phyloP scores from a whole-genome alignment of 768 basidiomycete species.

The Neoboletus brunneissimus region DNA sequence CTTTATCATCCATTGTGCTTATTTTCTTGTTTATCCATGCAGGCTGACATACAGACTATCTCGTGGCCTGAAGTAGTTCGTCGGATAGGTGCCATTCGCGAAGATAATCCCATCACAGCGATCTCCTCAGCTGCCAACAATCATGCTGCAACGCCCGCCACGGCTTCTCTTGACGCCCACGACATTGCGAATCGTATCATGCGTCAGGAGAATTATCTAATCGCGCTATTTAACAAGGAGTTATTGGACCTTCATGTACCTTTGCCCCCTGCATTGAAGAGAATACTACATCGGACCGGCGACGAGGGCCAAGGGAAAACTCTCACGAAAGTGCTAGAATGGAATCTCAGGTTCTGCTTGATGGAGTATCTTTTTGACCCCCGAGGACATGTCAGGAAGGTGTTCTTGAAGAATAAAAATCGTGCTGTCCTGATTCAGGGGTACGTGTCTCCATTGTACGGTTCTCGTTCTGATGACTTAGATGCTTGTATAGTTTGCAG shows the following conservation, averaged over 20 bases:
- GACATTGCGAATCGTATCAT: conserved; percentile 97
- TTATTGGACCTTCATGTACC: conserved; percentile 86
- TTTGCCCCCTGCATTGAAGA: conserved; percentile 57
- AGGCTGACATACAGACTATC: conserved; percentile 98
- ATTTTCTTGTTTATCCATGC: conserved; percentile 13
- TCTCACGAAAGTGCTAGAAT: conserved; percentile 89
- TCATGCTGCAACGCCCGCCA: conserved; percentile 58
- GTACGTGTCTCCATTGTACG: conserved; percentile 42
- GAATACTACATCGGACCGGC: conserved; percentile 44
- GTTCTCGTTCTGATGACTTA: conserved; percentile 1
- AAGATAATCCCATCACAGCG: conserved; percentile 91
- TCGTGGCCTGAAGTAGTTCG: conserved; percentile 95
- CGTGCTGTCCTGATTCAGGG: conserved; percentile 75
- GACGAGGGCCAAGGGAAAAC: conserved; percentile 68
- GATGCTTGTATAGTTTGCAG: conserved; percentile 53
- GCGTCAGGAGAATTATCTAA: conserved; percentile 98
- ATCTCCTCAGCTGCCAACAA: conserved; percentile 60
- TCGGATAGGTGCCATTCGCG: conserved; percentile 83
- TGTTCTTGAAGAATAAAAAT: conserved; percentile 86
- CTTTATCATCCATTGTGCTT: conserved; percentile 1
- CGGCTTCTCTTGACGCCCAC: conserved; percentile 92
- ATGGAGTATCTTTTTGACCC: conserved; percentile 93
- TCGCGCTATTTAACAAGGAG: conserved; percentile 97
- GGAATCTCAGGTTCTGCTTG: conserved; percentile 95
- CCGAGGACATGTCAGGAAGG: conserved; percentile 86